phyloP scores from a whole-genome alignment of 2,329 filamentous ascomycete species.

The Penicillium sp. region DNA sequence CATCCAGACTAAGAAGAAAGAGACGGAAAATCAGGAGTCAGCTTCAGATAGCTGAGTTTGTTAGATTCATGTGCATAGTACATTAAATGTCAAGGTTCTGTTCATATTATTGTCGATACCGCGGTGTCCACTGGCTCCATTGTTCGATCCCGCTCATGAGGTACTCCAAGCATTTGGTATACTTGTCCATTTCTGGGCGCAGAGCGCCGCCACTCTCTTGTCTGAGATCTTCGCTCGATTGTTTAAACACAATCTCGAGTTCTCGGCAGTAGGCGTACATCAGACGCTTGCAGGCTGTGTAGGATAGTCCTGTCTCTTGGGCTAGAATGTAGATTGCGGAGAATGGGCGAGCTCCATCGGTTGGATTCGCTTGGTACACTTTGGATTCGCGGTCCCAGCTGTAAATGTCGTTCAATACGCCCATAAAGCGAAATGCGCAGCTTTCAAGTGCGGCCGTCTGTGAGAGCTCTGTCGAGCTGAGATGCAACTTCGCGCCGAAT shows the following conservation, averaged over 20 bases:
- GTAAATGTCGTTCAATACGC: slow-evolving; percentile 19
- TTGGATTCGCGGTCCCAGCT: slow-evolving; percentile 21
- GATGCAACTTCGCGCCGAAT: slow-evolving; percentile 14
- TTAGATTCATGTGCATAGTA: not conserved
- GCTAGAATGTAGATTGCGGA: slow-evolving; percentile 16
- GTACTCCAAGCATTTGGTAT: slow-evolving; percentile 15
- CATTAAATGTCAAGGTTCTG: not conserved
- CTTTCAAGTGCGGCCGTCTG: slow-evolving; percentile 10
- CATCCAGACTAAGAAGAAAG: slow-evolving; percentile 8
- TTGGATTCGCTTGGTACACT: slow-evolving; percentile 6
- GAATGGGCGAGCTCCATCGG: slow-evolving; percentile 15
- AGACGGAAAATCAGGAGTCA: not conserved
- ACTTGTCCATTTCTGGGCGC: slow-evolving; percentile 11
- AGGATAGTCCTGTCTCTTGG: slow-evolving; percentile 14
- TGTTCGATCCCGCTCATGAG: slow-evolving; percentile 18
- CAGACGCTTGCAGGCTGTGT: slow-evolving; percentile 14
- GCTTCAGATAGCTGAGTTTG: not conserved
- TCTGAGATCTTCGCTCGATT: slow-evolving; percentile 3
- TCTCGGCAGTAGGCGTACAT: slow-evolving; percentile 19
- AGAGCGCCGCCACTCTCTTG: not conserved
- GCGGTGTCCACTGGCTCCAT: slow-evolving; percentile 20
- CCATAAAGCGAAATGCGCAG: slow-evolving; percentile 14
- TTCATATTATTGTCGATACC: slow-evolving; percentile 6
- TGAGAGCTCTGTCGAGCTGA: slow-evolving; percentile 4
- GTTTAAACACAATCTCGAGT: slow-evolving; percentile 11